A percentile compares a stretch with the other conserved stretches of the same genome.
Conservation (phyloP, 768 basidiomycete species). For the Boletales sp. region DNA sequence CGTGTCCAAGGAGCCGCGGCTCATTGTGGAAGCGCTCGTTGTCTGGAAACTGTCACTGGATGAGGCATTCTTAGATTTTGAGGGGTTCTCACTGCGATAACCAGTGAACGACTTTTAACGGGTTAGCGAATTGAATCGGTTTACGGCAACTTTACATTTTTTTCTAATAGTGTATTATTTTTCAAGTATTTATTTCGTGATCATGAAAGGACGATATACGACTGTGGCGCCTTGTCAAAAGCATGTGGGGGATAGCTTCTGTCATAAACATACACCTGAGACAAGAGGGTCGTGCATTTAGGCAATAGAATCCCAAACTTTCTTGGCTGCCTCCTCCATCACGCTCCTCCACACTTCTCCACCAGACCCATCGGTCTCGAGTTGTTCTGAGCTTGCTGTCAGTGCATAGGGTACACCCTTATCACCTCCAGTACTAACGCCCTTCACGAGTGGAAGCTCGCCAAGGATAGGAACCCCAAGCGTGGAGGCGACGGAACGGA, state of each 20-base stretch:
- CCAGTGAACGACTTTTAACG: no score
- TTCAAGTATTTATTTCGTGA: background rate
- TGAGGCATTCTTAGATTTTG: constrained; percentile 76
- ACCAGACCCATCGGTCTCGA: constrained; percentile 20
- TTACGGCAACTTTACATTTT: no score
- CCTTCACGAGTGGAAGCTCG: constrained; percentile 75
- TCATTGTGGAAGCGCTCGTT: constrained; percentile 79
- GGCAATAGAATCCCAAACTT: constrained; percentile 28
- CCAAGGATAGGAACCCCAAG: constrained; percentile 68
- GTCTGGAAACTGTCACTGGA: constrained; percentile 73
- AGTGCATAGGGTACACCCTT: constrained; percentile 54
- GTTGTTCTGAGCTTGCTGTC: constrained; percentile 10
- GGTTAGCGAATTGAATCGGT: no score
- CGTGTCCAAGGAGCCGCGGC: constrained; percentile 38
- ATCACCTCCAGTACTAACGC: constrained; percentile 73
- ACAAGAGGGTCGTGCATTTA: background rate
- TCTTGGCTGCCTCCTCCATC: constrained; percentile 28
- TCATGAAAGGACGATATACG: no score
- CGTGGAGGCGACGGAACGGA: constrained; percentile 53
- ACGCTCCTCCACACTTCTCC: constrained; percentile 30
- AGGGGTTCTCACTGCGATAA: constrained; percentile 44
- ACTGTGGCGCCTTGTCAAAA: no score
- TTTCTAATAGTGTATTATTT: background rate
- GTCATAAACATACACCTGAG: background rate
- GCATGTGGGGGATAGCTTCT: background rate